Percentiles rank a stretch among this genome's conserved stretches.
These are phyloP conservation scores for Lepidium africanum DNA, from an alignment of 345 rosid genomes.

Conservation along the genomic window DNA sequence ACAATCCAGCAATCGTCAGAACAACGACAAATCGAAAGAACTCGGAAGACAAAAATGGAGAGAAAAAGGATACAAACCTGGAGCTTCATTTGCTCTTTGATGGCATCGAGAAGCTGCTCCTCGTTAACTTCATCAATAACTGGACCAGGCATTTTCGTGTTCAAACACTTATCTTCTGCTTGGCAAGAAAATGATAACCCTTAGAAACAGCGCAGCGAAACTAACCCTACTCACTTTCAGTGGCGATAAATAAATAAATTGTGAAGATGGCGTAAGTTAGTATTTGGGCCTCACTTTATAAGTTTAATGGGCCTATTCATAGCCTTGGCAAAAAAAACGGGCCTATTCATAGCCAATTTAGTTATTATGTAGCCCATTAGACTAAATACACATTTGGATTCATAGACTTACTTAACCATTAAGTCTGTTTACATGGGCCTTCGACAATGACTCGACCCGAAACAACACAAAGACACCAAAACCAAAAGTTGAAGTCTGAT, in stretches of 20 bases:
- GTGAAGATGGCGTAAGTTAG: background rate
- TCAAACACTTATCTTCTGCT: background rate
- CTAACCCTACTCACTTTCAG: background rate
- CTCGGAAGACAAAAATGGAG: background rate
- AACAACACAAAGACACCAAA: too few species aligned
- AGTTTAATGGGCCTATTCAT: background rate
- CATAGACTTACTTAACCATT: too few species aligned
- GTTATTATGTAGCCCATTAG: background rate
- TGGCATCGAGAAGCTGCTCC: slow-evolving; percentile 16
- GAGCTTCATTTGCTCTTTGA: slow-evolving; percentile 29
- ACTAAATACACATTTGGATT: background rate
- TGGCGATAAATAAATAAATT: slow-evolving; percentile 11
- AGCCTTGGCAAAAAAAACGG: background rate
- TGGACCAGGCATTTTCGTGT: slow-evolving; percentile 28
- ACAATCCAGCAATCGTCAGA: background rate
- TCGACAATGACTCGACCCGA: too few species aligned
- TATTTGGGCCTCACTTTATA: background rate
- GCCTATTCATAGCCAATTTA: background rate
- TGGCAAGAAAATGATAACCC: background rate
- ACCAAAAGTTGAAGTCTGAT: too few species aligned
- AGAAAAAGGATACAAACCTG: slow-evolving; percentile 8
- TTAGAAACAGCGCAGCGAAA: slow-evolving; percentile 14
- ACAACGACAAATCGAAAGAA: background rate
- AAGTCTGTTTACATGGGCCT: too few species aligned
- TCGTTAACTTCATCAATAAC: slow-evolving; percentile 14